Conservation (phyloP, 2,329 filamentous ascomycete species). For the Periconia sp. region DNA sequence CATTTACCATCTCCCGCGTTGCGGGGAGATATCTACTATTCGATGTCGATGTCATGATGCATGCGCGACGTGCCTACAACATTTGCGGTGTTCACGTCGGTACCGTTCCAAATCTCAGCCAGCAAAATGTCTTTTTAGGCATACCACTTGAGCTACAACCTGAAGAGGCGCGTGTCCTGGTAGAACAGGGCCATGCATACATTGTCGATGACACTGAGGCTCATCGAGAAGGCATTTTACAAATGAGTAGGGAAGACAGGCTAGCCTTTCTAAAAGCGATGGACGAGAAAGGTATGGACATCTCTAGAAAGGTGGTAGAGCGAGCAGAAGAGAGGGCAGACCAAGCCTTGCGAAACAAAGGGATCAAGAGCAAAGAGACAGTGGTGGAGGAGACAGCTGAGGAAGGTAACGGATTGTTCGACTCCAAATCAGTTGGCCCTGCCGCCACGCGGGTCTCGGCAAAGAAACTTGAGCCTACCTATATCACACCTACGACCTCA, state of each 20-base stretch:
- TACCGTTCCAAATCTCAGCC: constrained; percentile 86
- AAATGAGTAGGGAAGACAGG: constrained; percentile 60
- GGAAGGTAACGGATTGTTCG: constrained; percentile 22
- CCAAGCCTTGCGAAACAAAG: constrained; percentile 53
- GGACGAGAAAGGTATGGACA: constrained; percentile 56
- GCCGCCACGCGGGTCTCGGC: constrained; percentile 11
- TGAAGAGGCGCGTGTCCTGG: constrained; percentile 82
- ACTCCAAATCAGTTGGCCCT: constrained; percentile 14
- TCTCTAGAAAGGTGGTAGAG: constrained; percentile 49
- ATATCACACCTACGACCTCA: constrained; percentile 51
- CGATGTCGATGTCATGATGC: constrained; percentile 76
- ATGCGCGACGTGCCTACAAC: constrained; percentile 76
- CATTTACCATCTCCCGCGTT: constrained; percentile 78
- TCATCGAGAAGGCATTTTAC: constrained; percentile 67
- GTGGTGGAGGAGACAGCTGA: not conserved
- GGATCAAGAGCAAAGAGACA: constrained; percentile 26
- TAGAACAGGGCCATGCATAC: constrained; percentile 74
- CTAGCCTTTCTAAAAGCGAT: constrained; percentile 62
- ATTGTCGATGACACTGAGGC: constrained; percentile 76
- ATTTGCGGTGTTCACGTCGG: constrained; percentile 86
- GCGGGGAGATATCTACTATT: constrained; percentile 85
- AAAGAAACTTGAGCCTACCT: constrained; percentile 28
- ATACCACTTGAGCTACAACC: constrained; percentile 86
- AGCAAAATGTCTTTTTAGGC: constrained; percentile 92
- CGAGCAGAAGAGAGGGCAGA: constrained; percentile 55